Evolutionary conservation across 2,329 filamentous ascomycete genomes (phyloP), one percentile per base, ranked within the genome.

Genomic region (Aspergillus phoenicis): DNA sequence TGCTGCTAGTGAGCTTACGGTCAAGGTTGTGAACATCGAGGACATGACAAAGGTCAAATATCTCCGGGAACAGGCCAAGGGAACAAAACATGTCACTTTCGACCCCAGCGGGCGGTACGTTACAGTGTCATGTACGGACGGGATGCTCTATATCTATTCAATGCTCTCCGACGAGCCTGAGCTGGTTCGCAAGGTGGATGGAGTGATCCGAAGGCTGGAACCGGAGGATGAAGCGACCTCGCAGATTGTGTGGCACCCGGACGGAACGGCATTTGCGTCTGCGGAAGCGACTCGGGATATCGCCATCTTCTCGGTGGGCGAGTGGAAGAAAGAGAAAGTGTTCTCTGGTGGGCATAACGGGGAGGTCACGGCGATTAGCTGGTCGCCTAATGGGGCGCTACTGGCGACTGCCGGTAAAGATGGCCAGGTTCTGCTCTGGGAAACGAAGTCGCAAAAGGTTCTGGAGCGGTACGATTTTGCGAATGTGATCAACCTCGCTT

Each of bases 311-410:
- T 96, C 94, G n/a, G 88, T 88, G 63, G 87, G 87, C 56, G 92
- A 97, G 73, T 97, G 94, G 91, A 91, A 93, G 73, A 89, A 90
- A 67, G 93, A 98, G 75, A 86, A 90, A 62, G 79, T 82, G 0
- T 99, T 99, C 73, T 80, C 87, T 7, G 87, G 88, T 30, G 92
- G 90, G 0, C 95, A 98, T 72, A 87, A 87, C 45, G 89, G 89
- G 17, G 91, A 96, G 66, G 89, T 99, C 61, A 97, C 92, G 0
- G 90, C 93, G 2, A 79, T 96, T 38, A 88, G 91, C 38, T 99
- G 95, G 95, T 97, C 94, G 13, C 92, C 93, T 1, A 99, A 99
- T 72, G 95, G 95, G 41, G 91, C 93, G 1, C 82, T 99, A 70
- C 82, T 99, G 22, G 92, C 88, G 15, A 85, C 83, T 17, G 83